A percentile compares a stretch with the other conserved stretches of the same genome.
Evolutionary conservation across 306 rosid species (phyloP).

Genomic region (Comarum palustre): DNA sequence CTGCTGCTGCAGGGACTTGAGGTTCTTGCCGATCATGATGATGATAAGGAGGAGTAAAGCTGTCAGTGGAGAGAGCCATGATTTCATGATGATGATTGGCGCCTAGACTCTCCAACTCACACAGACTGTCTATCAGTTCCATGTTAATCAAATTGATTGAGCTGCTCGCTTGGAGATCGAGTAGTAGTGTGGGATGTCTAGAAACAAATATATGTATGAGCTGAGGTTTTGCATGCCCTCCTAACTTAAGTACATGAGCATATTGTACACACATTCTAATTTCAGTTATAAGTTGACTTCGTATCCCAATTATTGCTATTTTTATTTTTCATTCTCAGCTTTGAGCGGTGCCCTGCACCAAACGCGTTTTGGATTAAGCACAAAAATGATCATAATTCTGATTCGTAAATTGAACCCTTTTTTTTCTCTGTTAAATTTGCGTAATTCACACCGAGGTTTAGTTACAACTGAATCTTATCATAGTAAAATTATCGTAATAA

Average conservation of each 20-base stretch:
- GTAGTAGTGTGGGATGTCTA: conserved; percentile 9
- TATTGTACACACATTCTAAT: not conserved
- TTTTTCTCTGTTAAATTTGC: too few relatives aligned
- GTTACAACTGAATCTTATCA: too few relatives aligned
- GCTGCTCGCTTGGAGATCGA: not conserved
- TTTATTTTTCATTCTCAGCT: not conserved
- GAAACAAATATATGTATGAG: conserved; percentile 3
- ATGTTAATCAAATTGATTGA: not conserved
- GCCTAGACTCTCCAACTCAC: conserved; percentile 20
- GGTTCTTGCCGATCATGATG: conserved; percentile 14
- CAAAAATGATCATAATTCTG: not conserved
- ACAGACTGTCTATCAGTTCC: conserved; percentile 28
- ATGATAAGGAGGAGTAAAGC: conserved; percentile 15
- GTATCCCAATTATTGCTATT: not conserved
- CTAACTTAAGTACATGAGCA: conserved; percentile 7
- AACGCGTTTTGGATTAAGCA: not conserved
- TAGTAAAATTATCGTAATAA: not conserved
- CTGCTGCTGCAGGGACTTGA: conserved; percentile 11
- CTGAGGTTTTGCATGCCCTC: conserved; percentile 15
- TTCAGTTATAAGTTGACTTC: conserved; percentile 16
- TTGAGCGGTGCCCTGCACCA: not conserved
- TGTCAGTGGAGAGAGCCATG: conserved; percentile 25
- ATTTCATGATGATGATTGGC: conserved; percentile 25
- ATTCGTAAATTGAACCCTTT: too few relatives aligned
- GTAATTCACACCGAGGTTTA: too few relatives aligned